phyloP scores from a whole-genome alignment of 148 eudicot species.

The Dianthus caryophyllus region DNA sequence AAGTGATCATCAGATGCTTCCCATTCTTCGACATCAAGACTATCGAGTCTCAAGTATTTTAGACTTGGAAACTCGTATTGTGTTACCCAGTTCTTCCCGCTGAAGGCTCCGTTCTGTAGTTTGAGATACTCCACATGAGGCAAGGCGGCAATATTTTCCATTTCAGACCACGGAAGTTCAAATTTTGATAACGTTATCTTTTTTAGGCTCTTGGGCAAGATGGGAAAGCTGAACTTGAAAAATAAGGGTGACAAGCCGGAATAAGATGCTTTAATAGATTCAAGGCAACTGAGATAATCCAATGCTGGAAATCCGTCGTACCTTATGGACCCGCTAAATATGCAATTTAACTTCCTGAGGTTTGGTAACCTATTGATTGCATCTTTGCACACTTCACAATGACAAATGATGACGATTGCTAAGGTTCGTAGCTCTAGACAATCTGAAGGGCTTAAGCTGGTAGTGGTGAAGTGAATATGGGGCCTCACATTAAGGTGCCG shows the following conservation, averaged over 20 bases:
- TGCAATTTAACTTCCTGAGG: constrained; percentile 1
- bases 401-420: not conserved
- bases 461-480: not conserved
- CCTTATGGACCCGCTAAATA: not conserved
- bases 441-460: not conserved
- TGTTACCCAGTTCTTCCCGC: not conserved
- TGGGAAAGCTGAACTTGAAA: not conserved
- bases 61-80: not conserved
- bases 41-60: not conserved
- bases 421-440: not conserved
- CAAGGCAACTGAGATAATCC: too few relatives aligned
- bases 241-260: not conserved
- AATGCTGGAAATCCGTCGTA: not conserved
- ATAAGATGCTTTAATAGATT: not conserved
- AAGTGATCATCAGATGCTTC: too few relatives aligned
- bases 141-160: not conserved
- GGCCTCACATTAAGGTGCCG: too few relatives aligned
- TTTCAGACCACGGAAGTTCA: not conserved
- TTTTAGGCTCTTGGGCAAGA: not conserved
- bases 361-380: not conserved
- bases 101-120: not conserved
- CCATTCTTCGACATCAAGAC: not conserved
- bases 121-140: too few relatives aligned
- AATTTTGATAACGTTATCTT: not conserved
- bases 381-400: not conserved